Base-by-base conservation (phyloP, 805 yeast genomes). In the Pichia phayaonensis region DNA sequence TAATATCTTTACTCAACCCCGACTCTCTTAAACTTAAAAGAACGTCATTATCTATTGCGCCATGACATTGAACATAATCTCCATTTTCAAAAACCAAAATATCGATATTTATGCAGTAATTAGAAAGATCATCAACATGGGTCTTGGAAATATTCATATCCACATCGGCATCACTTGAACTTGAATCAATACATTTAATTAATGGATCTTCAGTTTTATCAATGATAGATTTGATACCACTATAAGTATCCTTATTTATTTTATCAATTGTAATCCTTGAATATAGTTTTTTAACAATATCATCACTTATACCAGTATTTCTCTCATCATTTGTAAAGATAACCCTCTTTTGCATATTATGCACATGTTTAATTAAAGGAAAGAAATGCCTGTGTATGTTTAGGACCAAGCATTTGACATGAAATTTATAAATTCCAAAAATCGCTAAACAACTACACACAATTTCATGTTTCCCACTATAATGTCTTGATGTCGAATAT, bases 1-100 rank as follows among this genome's bases (percentile, higher is more conserved):
- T 27, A 34, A 44, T 44, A 6, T 41, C 45, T 31, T 20, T 40
- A 24, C 29, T 16, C n/a, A 48, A 18, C 11, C 24, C 38, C 2
- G 36, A n/a, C 10, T 40, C 31, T 7, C 2, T 7, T 4, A 40
- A 15, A 15, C n/a, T 40, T 15, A 36, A 29, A 8, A 50, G 7
- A 11, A 38, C n/a, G 8, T 26, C 36, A 1, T 26, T 23, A 15
- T 36, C 16, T 15, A 46, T 27, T 2, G 8, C 13, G 5, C 44
- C 44, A 22, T 27, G 21, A 40, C 46, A 48, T 45, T 54, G 56
- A 8, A 39, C 21, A 47, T 47, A 47, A 18, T 45, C 46, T 12
- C 23, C 50, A 21, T 23, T 31, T 12, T 38, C 27, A 2, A 34
- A 24, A 29, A 31, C 40, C 18, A 53, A 42, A n/a, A 53, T 31